Conservation (phyloP, 2,329 filamentous ascomycete genomes). For the Calonectria pseudoturangicola region DNA sequence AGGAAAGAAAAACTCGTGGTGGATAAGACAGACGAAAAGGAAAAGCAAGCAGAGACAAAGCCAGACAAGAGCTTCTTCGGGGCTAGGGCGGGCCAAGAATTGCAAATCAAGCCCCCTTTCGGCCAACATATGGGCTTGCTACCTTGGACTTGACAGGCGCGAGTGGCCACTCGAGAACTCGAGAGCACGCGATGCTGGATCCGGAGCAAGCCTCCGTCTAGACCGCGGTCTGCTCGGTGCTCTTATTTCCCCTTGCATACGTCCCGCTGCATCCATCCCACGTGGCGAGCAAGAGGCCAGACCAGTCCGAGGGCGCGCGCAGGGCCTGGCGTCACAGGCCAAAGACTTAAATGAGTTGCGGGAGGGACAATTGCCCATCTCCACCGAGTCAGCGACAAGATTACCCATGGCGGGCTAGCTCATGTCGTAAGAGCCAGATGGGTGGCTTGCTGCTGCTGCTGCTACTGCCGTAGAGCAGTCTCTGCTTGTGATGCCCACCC, state of each 20-base stretch:
- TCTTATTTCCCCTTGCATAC: slow-evolving; percentile 46
- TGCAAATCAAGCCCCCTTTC: slow-evolving; percentile 11
- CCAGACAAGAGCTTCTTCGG: not conserved
- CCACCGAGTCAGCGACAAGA: slow-evolving; percentile 21
- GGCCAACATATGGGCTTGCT: not conserved
- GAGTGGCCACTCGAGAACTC: not conserved
- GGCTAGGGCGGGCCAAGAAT: not conserved
- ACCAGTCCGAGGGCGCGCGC: slow-evolving; percentile 18
- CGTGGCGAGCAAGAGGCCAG: slow-evolving; percentile 45
- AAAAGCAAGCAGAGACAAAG: not conserved
- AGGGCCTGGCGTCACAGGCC: not conserved
- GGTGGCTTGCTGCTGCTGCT: too few species aligned
- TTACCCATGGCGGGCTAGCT: not conserved
- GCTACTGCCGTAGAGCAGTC: too few species aligned
- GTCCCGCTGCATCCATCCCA: slow-evolving; percentile 44
- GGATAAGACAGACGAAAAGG: not conserved
- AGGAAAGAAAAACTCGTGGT: too few species aligned
- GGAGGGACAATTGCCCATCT: slow-evolving; percentile 13
- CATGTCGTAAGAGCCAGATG: too few species aligned
- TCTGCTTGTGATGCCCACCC: too few species aligned
- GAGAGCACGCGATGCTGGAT: slow-evolving; percentile 36
- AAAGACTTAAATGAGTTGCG: slow-evolving; percentile 16
- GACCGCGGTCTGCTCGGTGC: slow-evolving; percentile 28
- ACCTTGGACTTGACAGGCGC: not conserved
- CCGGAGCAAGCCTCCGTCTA: slow-evolving; percentile 34